Evolutionary conservation across 495 filamentous ascomycete species (phyloP).

Genomic region (Thozetella sp.): DNA sequence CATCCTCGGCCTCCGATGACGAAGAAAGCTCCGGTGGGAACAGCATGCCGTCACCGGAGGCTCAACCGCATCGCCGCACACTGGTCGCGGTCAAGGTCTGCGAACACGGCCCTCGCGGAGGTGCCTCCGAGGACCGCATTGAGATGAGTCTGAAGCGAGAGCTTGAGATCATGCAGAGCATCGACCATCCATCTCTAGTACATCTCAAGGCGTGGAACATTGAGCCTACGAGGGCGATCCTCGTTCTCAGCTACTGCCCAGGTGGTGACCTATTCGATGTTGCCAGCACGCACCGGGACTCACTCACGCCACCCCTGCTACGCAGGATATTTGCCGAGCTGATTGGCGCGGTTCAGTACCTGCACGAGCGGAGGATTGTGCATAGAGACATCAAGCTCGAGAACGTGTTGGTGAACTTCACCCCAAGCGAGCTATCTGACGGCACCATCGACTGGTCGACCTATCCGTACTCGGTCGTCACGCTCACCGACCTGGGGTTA

Average conservation of each 20-base stretch:
- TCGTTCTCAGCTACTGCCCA: constrained; percentile 89
- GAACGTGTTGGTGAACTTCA: constrained; percentile 90
- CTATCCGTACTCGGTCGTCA: constrained; percentile 79
- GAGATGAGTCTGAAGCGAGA: constrained; percentile 93
- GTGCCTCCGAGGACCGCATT: constrained; percentile 83
- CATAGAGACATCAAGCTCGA: constrained; percentile 98
- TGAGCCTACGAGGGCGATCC: constrained; percentile 74
- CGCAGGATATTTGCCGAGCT: constrained; percentile 89
- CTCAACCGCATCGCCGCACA: constrained; percentile 41
- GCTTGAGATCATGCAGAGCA: constrained; percentile 84
- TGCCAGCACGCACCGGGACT: constrained; percentile 65
- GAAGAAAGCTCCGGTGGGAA: constrained; percentile 34
- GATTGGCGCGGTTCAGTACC: constrained; percentile 80
- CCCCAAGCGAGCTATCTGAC: constrained; percentile 49
- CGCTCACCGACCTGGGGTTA: constrained; percentile 91
- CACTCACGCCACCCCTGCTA: constrained; percentile 69
- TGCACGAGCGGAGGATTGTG: constrained; percentile 84
- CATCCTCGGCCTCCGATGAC: constrained; percentile 32
- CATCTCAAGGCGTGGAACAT: constrained; percentile 87
- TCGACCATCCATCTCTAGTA: constrained; percentile 87
- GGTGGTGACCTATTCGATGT: constrained; percentile 96
- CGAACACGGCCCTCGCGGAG: constrained; percentile 89
- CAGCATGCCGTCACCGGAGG: constrained; percentile 15
- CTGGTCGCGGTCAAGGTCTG: constrained; percentile 95
- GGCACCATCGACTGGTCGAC: constrained; percentile 60